Conservation (phyloP, 345 rosid species). For the Leavenworthia alabamica region DNA sequence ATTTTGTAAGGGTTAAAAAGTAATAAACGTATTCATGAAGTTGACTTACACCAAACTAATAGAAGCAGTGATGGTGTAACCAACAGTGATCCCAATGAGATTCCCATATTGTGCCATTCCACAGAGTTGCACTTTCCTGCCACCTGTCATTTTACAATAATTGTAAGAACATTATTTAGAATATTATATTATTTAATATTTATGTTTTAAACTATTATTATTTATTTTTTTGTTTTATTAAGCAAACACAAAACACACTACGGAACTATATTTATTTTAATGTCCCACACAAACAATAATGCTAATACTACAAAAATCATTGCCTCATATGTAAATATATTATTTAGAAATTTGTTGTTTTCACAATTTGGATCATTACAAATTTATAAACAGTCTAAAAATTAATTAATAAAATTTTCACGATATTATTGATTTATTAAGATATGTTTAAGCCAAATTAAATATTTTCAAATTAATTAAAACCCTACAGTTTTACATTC, state of each 20-base stretch:
- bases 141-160: constrained; percentile 40
- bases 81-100: constrained; percentile 58
- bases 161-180: too few species aligned
- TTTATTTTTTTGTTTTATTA: constrained; percentile 13
- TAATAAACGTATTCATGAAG: constrained; percentile 9
- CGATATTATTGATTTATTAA: not conserved
- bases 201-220: too few species aligned
- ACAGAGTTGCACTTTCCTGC: constrained; percentile 56
- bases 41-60: constrained; percentile 90
- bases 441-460: not conserved
- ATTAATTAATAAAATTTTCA: not conserved
- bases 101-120: constrained; percentile 81
- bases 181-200: too few species aligned
- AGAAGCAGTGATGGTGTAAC: constrained; percentile 94
- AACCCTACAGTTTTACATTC: not conserved
- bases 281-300: constrained; percentile 19
- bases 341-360: not conserved
- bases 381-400: not conserved
- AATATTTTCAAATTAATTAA: not conserved
- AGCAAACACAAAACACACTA: constrained; percentile 24
- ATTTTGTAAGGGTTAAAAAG: not conserved
- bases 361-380: constrained; percentile 2
- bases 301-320: constrained; percentile 21
- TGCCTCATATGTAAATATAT: constrained; percentile 21
- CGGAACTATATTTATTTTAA: constrained; percentile 8